Base-by-base conservation (phyloP, 345 rosid genomes). In the Erodium maritimum region DNA sequence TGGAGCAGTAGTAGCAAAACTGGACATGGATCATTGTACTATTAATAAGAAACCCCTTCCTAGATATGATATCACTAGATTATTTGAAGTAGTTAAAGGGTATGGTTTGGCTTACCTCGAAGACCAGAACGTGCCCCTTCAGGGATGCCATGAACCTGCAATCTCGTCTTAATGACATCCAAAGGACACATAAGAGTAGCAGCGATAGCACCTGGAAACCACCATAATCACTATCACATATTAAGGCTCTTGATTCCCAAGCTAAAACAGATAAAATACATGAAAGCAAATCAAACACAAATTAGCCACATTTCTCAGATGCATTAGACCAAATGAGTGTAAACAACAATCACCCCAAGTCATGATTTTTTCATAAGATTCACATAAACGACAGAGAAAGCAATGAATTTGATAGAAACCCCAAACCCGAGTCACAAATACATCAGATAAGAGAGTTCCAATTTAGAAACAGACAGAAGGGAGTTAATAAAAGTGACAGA, bases 161-260 rank as follows among this genome's bases (percentile, higher is more conserved):
- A 64, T 62, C 99, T 75, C 19, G 99, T 87, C 81, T 93, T 93
- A 81, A 93, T 89, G 73, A 93, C 99, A 80, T 93, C 95, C 75
- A 93, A 83, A 21, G 99, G 95, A 50, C 96, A 89, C 71, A 93
- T 76, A 23, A 89, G 89, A 54, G 96, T 85, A 21, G 99, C 99
- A 0, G 96, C 95, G 65, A 93, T 74, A 67, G 90, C 89, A 63
- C 99, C 99, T 93, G 71, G 63, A 68, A 54, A 21, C 17, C 5
- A 6, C 9, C 37, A 29, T 29, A 29, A 29, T 29, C 37, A 29
- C 37, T 29, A 29, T 0, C 37, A 29, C 50, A 25, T 53, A 68
- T 51, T 25, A 18, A 56, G 6, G 17, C 50, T 34, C 21, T 34
- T 48, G 18, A 34, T 52, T 9, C 12, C 13, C 10, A 9, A 52